phyloP scores from a whole-genome alignment of 139 green algal species.

The Penium margaritaceum region DNA sequence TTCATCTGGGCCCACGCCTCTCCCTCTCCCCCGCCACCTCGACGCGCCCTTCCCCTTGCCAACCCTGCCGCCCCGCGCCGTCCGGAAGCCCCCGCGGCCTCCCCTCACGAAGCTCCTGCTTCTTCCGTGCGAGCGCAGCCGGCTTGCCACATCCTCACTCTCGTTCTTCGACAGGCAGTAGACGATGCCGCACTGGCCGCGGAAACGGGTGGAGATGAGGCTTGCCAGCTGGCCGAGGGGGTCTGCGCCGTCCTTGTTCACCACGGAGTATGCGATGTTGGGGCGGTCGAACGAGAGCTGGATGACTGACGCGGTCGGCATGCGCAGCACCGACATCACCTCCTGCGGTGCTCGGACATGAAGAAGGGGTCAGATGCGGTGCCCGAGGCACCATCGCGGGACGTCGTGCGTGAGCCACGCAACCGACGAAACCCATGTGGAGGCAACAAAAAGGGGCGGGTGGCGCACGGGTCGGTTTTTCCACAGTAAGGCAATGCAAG shows the following conservation, averaged over 20 bases:
- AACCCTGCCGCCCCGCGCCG: neutral
- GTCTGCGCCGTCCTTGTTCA: conserved; percentile 16
- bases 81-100: neutral
- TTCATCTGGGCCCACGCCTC: no score
- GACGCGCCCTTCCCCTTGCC: neutral
- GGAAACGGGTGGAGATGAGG: conserved; percentile 42
- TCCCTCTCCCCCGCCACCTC: neutral
- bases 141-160: conserved; percentile 44
- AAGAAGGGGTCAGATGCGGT: no score
- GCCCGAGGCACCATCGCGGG: no score
- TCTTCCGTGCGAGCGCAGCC: conserved; percentile 50
- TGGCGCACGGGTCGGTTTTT: no score
- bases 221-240: conserved; percentile 17
- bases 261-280: conserved; percentile 61
- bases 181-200: conserved; percentile 72
- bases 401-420: no score
- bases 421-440: no score
- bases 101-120: neutral
- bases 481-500: no score
- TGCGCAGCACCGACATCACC: conserved; percentile 61
- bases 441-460: no score
- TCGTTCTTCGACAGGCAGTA: conserved; percentile 77
- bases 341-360: no score
- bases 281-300: conserved; percentile 72
- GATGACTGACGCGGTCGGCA: conserved; percentile 28